phyloP scores from a whole-genome alignment of 306 rosid species.

The Mimosa bimucronata region DNA sequence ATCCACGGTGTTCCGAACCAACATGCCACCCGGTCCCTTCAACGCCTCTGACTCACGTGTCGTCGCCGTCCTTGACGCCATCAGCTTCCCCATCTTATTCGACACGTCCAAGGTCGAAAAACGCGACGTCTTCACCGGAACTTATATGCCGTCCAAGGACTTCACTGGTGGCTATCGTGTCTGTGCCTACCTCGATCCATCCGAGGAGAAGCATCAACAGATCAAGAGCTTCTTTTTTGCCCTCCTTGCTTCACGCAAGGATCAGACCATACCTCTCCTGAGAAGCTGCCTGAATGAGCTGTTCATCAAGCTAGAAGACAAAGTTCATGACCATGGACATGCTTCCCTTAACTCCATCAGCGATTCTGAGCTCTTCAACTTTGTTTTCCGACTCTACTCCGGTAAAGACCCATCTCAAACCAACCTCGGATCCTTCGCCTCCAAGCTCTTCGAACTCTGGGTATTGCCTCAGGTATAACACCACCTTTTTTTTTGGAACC shows the following conservation, averaged over 20 bases:
- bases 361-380: slow-evolving; percentile 46
- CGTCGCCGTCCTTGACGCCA: slow-evolving; percentile 65
- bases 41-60: slow-evolving; percentile 61
- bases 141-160: slow-evolving; percentile 74
- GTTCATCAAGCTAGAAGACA: slow-evolving; percentile 48
- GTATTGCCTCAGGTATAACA: background rate
- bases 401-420: slow-evolving; percentile 40
- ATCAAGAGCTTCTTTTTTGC: slow-evolving; percentile 52
- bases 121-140: slow-evolving; percentile 72
- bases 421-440: background rate
- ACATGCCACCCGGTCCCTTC: slow-evolving; percentile 85
- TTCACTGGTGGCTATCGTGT: slow-evolving; percentile 70
- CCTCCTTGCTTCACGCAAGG: slow-evolving; percentile 51
- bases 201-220: slow-evolving; percentile 58
- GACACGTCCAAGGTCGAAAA: slow-evolving; percentile 71
- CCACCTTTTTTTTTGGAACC: too few species aligned
- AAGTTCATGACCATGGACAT: slow-evolving; percentile 30
- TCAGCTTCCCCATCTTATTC: slow-evolving; percentile 64
- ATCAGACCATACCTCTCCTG: slow-evolving; percentile 50
- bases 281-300: slow-evolving; percentile 40
- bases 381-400: slow-evolving; percentile 52
- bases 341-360: slow-evolving; percentile 51
- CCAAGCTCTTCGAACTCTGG: slow-evolving; percentile 4
- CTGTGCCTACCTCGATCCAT: slow-evolving; percentile 68
- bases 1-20: slow-evolving; percentile 68